Evolutionary conservation across 495 filamentous ascomycete genomes (phyloP).

Genomic region (Aspergillus leporis): DNA sequence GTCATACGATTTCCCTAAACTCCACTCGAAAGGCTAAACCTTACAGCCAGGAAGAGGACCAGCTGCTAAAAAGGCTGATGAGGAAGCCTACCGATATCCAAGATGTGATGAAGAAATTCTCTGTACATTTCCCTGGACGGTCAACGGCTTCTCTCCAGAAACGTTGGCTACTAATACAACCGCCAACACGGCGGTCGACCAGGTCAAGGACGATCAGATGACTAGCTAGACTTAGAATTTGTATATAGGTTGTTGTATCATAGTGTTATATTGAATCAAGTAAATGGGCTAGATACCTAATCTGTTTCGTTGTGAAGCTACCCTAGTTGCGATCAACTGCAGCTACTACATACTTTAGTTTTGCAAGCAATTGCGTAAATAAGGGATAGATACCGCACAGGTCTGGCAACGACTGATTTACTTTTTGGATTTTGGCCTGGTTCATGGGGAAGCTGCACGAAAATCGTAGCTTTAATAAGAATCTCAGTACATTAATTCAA

Average conservation of each 20-base stretch:
- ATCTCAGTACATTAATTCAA: too few relatives aligned
- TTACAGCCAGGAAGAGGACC: constrained; percentile 3
- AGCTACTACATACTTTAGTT: neutral
- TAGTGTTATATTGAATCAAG: too few relatives aligned
- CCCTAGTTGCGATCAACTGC: neutral
- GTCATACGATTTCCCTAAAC: neutral
- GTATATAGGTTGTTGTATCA: neutral
- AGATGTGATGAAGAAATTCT: neutral
- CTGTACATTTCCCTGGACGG: neutral
- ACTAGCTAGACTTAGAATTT: neutral
- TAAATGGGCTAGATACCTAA: too few relatives aligned
- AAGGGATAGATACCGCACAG: too few relatives aligned
- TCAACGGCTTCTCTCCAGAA: neutral
- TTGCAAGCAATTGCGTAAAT: too few relatives aligned
- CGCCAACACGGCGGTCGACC: neutral
- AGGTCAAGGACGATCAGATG: neutral
- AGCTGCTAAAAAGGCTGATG: constrained; percentile 2
- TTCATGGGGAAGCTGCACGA: too few relatives aligned
- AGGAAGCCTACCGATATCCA: neutral
- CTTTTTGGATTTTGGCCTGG: too few relatives aligned
- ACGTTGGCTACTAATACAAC: constrained; percentile 2
- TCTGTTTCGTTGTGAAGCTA: neutral
- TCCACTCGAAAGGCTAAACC: neutral
- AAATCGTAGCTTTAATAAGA: too few relatives aligned
- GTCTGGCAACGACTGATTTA: too few relatives aligned